A percentile compares a stretch with the other conserved stretches of the same genome.
phyloP scores from a whole-genome alignment of 139 green algal genomes.

The Nannochloris sp. region DNA sequence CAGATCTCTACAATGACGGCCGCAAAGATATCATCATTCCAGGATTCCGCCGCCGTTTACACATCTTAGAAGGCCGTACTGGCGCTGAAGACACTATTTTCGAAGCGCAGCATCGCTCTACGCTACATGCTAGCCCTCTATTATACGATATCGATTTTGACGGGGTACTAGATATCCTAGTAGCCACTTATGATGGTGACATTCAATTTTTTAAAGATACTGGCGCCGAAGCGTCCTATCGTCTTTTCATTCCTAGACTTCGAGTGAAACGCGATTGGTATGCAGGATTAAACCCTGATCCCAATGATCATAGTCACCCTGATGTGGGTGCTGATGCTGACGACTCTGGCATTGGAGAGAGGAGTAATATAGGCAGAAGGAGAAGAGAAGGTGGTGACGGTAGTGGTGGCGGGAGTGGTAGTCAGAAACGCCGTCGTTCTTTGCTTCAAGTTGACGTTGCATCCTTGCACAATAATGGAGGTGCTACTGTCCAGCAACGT shows the following conservation, averaged over 20 bases:
- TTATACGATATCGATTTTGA: constrained; percentile 87
- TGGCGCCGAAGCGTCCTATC: constrained; percentile 40
- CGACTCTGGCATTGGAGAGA: constrained; percentile 3
- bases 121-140: constrained; percentile 79
- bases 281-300: constrained; percentile 73
- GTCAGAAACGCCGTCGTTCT: neutral
- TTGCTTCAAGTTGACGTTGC: neutral
- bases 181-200: constrained; percentile 89
- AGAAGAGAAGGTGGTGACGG: too few species aligned
- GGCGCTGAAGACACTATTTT: constrained; percentile 56
- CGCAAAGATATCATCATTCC: constrained; percentile 91
- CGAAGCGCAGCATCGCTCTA: constrained; percentile 57
- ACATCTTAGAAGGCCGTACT: constrained; percentile 70
- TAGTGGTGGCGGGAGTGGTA: too few species aligned
- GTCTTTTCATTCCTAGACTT: constrained; percentile 61
- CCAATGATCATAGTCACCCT: constrained; percentile 76
- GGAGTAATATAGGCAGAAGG: neutral
- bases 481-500: neutral
- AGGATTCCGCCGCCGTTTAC: constrained; percentile 44
- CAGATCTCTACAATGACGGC: constrained; percentile 86
- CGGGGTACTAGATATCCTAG: constrained; percentile 76
- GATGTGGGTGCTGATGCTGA: constrained; percentile 52
- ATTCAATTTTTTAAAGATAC: constrained; percentile 84
- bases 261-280: constrained; percentile 78
- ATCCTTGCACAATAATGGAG: neutral